Evolutionary conservation across 768 basidiomycete genomes (phyloP).

Genomic region (Phylloporus sp.): DNA sequence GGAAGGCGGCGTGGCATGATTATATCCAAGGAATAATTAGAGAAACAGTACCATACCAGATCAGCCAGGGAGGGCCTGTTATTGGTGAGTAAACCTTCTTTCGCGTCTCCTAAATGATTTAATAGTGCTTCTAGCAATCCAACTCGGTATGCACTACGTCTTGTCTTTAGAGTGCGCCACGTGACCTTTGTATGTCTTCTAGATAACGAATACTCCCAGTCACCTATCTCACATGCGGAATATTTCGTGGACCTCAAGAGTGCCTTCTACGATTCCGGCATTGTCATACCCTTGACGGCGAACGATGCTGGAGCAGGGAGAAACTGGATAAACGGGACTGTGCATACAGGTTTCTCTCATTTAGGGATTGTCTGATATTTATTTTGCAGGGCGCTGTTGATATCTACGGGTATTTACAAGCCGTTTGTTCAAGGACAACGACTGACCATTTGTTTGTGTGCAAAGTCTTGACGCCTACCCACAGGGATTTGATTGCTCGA

Average conservation of each 20-base stretch:
- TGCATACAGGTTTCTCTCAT: conserved; percentile 26
- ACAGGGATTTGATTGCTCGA: conserved; percentile 77
- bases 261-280: conserved; percentile 49
- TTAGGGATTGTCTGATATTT: conserved; percentile 1
- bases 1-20: conserved; percentile 63
- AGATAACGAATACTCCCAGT: conserved; percentile 78
- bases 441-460: conserved; percentile 1
- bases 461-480: conserved; percentile 65
- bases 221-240: conserved; percentile 37
- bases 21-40: conserved; percentile 67
- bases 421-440: background rate
- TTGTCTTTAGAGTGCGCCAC: background rate
- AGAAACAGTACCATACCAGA: conserved; percentile 60
- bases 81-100: conserved; percentile 45
- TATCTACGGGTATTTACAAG: conserved; percentile 48
- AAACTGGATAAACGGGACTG: conserved; percentile 72
- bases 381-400: conserved; percentile 61
- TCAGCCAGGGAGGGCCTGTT: conserved; percentile 69
- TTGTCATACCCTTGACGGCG: conserved; percentile 70
- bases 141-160: conserved; percentile 42
- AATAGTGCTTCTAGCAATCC: conserved; percentile 40
- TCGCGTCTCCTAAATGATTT: background rate
- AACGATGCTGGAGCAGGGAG: conserved; percentile 58
- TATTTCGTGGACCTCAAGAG: conserved; percentile 64
- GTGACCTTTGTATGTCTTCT: background rate